Evolutionary conservation across 371 early-diverging fungal species (phyloP), one percentile per base, ranked within the genome.

Genomic region (Lichtheimia hyalospora): DNA sequence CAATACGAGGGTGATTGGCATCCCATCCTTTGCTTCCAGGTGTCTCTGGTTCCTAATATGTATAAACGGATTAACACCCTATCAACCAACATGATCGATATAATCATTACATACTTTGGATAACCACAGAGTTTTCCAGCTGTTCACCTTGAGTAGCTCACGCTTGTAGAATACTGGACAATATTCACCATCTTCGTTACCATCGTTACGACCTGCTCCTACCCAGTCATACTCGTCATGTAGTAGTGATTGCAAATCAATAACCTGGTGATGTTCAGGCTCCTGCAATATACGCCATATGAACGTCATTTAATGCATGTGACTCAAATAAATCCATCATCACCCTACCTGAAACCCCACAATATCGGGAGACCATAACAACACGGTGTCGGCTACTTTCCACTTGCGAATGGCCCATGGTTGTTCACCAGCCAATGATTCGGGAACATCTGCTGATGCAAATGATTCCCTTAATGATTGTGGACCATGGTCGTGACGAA

Each of bases 321-420:
- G 8, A 10, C 34, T 8, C 10, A 34, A 8, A 0, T 34, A 8
- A 8, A 34, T 34, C 10, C 5, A 34, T 34, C 46, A 0, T 16
- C 6, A 46, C 18, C 40, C 57, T 64, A 75, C 82, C 55, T 82
- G 82, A 20, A 82, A 46, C 1, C 71, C 82, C 5, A 82, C 57
- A 43, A 82, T 57, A 54, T 82, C 82, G 6, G 78, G 74, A 28
- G 58, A 66, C 58, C 74, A 79, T 10, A 79, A 51, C 18, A 77
- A 54, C 18, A 82, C 66, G 2, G 80, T 74, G 34, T 82, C 82
- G 2, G 70, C 69, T 21, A 82, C 55, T 21, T 79, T 82, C 69
- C 72, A 74, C 27, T 75, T 77, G 57, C 82, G 64, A 39, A 75
- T 49, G n/a, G 72, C 43, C 82, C 82, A 82, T 25, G 80, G 78